Evolutionary conservation across 805 yeast species (phyloP), one percentile per base, ranked within the genome.

Genomic region (Spathaspora girioi): DNA sequence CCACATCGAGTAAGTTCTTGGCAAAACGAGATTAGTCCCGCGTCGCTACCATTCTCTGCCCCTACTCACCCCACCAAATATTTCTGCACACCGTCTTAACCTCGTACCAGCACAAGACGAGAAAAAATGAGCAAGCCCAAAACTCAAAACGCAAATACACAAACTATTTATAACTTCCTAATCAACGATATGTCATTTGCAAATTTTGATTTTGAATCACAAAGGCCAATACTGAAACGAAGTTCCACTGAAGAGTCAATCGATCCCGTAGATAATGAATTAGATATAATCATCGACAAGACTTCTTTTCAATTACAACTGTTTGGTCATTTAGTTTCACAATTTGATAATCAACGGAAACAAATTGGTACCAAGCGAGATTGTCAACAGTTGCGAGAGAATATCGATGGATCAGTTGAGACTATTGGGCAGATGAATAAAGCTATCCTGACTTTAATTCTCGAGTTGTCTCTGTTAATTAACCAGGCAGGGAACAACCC

Each of bases 351-450:
- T 27, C 73, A 79, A 44, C 71, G 79, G 20, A 68, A 67, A 43
- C 81, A 75, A 48, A 56, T 84, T 14, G 89, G 89, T 0, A 70
- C 84, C 1, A 71, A 71, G 48, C 56, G 83, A 55, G 88, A 84
- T 56, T 67, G 68, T 18, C 27, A 20, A 2, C 58, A 61, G 27
- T 53, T 77, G n/a, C 60, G 83, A 45, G 58, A 54, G 14, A 61
- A 61, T 14, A 56, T 72, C 20, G 80, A 75, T 51, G 57, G 63
- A 4, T 52, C 71, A 2, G 62, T 63, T 9, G 57, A 64, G 3
- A 68, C 81, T 18, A 61, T 69, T 2, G 54, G 59, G 11, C 64
- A 62, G 7, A 54, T 73, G 52, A 70, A 66, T 29, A 48, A 50
- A 14, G 75, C 71, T 2, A 70, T 74, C 19, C 65, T 58, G 51